Percentiles rank a stretch among this genome's conserved stretches.
These are phyloP conservation scores for Datura wrightii DNA, from an alignment of 257 asterid species.

Conservation along the genomic window DNA sequence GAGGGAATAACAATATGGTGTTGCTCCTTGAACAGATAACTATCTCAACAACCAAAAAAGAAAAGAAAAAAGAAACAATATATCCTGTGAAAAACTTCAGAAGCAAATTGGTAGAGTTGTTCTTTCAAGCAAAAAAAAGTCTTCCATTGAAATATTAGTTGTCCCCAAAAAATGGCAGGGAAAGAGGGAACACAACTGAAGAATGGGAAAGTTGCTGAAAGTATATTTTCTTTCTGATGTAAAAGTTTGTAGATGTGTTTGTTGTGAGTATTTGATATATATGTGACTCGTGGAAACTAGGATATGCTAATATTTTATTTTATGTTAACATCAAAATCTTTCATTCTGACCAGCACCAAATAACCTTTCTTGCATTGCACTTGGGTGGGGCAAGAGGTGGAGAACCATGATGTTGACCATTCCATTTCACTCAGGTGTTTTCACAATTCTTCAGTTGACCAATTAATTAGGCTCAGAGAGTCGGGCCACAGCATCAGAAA, in stretches of 20 bases:
- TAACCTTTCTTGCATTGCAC: neutral
- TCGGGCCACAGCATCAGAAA: neutral
- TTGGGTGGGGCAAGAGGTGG: neutral
- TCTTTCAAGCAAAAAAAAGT: conserved; percentile 18
- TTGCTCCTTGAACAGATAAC: neutral
- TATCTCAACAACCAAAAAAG: neutral
- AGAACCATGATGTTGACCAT: conserved; percentile 15
- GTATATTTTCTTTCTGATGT: conserved; percentile 6
- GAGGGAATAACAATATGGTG: neutral
- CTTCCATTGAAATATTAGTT: conserved; percentile 19
- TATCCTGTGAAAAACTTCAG: neutral
- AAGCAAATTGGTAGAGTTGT: neutral
- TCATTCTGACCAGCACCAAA: conserved; percentile 5
- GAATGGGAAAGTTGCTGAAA: neutral
- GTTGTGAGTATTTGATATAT: neutral
- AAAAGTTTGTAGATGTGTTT: neutral
- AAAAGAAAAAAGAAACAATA: neutral
- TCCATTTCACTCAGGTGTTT: conserved; percentile 9
- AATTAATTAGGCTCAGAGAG: neutral
- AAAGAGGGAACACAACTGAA: conserved; percentile 10
- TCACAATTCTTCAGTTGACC: conserved; percentile 17
- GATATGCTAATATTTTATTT: neutral
- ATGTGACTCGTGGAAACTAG: neutral
- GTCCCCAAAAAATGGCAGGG: neutral
- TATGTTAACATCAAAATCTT: conserved; percentile 2